These are phyloP conservation scores for Geranium brycei DNA, from an alignment of 345 rosid genomes.

Conservation along the genomic window DNA sequence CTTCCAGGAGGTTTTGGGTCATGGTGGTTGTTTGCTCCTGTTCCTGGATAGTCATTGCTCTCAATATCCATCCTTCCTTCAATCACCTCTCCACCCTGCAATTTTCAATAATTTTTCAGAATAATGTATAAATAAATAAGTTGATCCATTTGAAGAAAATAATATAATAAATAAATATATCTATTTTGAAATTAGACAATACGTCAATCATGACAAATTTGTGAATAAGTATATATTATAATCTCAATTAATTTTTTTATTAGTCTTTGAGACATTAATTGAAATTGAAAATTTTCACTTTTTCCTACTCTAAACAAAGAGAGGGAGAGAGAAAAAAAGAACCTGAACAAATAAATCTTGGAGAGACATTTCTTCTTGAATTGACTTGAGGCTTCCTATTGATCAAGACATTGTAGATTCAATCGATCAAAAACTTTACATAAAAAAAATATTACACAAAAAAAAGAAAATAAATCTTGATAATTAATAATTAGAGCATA, in stretches of 20 bases:
- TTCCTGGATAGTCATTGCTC: slow-evolving; percentile 52
- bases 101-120: slow-evolving; percentile 19
- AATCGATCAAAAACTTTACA: not conserved
- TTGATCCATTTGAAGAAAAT: too few species aligned
- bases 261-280: too few species aligned
- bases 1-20: slow-evolving; percentile 46
- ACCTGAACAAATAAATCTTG: slow-evolving; percentile 25
- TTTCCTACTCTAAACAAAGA: not conserved
- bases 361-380: slow-evolving; percentile 4
- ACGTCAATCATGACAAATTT: too few species aligned
- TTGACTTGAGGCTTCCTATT: slow-evolving; percentile 27
- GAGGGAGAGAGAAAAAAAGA: not conserved
- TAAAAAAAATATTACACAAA: not conserved
- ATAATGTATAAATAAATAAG: not conserved
- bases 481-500: too few species aligned
- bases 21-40: slow-evolving; percentile 59
- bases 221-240: too few species aligned
- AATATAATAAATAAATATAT: too few species aligned
- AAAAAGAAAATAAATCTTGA: not conserved
- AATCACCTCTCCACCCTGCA: slow-evolving; percentile 12
- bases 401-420: not conserved
- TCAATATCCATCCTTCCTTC: slow-evolving; percentile 38
- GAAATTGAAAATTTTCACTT: too few species aligned
- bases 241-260: too few species aligned
- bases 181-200: too few species aligned